Conservation (phyloP, 495 filamentous ascomycete genomes). For the Aspergillus conjunctus region DNA sequence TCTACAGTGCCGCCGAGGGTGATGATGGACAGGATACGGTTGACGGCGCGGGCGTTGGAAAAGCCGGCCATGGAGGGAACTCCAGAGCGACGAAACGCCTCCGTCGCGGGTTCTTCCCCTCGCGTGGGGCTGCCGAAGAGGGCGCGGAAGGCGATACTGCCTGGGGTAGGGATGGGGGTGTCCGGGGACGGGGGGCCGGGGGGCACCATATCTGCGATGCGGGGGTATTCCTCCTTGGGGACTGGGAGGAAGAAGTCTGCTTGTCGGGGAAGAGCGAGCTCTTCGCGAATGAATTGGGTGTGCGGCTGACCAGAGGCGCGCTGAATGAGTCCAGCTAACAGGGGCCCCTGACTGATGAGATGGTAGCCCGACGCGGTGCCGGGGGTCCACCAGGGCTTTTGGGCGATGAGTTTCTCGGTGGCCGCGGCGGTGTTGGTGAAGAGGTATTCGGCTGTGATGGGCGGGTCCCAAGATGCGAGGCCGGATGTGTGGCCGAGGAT, state of each 20-base stretch:
- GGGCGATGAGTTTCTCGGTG: conserved; percentile 36
- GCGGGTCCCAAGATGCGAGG: conserved; percentile 38
- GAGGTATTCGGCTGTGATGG: conserved; percentile 31
- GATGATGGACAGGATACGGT: conserved; percentile 35
- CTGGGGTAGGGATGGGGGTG: conserved; percentile 11
- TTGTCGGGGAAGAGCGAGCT: conserved; percentile 38
- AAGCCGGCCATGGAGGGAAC: conserved; percentile 37
- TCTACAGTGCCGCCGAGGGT: conserved; percentile 34
- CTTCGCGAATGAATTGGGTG: conserved; percentile 43
- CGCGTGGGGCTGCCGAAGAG: conserved; percentile 16
- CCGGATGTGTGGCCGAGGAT: conserved; percentile 44
- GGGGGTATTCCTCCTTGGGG: conserved; percentile 32
- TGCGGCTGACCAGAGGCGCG: conserved; percentile 41
- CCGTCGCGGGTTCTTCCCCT: conserved; percentile 11
- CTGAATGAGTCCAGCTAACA: conserved; percentile 44
- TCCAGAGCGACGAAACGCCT: conserved; percentile 29
- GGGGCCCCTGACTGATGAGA: conserved; percentile 37
- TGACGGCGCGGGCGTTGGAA: conserved; percentile 38
- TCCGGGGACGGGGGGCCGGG: conserved; percentile 9
- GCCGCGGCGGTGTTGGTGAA: conserved; percentile 29
- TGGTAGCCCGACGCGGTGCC: conserved; percentile 46
- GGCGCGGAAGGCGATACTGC: conserved; percentile 22
- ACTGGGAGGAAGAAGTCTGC: conserved; percentile 47
- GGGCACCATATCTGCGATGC: conserved; percentile 33
- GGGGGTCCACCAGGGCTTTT: conserved; percentile 49